Evolutionary conservation across 306 rosid species (phyloP).

Genomic region (Benincasa hispida): DNA sequence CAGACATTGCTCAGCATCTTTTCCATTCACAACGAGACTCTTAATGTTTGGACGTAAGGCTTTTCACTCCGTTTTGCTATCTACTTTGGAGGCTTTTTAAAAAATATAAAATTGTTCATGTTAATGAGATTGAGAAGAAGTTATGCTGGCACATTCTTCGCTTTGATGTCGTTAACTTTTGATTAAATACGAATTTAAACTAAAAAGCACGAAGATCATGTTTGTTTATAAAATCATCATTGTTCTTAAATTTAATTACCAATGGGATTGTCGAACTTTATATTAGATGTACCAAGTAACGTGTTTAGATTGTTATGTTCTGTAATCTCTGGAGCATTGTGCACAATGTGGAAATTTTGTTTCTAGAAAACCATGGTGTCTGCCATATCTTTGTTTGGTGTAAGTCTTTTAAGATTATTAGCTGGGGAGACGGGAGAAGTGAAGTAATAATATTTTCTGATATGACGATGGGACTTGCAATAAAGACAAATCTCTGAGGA

Average conservation of each 20-base stretch:
- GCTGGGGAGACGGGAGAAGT: neutral
- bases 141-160: neutral
- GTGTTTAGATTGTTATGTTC: neutral
- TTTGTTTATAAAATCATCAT: neutral
- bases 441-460: neutral
- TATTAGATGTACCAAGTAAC: neutral
- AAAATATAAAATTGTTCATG: neutral
- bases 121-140: neutral
- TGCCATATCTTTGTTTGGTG: neutral
- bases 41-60: conserved; percentile 96
- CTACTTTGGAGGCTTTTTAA: neutral
- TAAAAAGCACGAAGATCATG: neutral
- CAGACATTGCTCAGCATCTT: conserved; percentile 71
- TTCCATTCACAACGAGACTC: conserved; percentile 86
- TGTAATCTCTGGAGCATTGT: neutral
- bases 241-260: neutral
- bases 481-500: neutral
- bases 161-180: neutral
- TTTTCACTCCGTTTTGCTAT: neutral
- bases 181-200: neutral
- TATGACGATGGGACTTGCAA: neutral
- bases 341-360: neutral
- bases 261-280: neutral
- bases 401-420: neutral
- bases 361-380: neutral